Evolutionary conservation across 371 early-diverging fungal species (phyloP), one percentile per base, ranked within the genome.

Genomic region (Lichtheimia hyalospora): DNA sequence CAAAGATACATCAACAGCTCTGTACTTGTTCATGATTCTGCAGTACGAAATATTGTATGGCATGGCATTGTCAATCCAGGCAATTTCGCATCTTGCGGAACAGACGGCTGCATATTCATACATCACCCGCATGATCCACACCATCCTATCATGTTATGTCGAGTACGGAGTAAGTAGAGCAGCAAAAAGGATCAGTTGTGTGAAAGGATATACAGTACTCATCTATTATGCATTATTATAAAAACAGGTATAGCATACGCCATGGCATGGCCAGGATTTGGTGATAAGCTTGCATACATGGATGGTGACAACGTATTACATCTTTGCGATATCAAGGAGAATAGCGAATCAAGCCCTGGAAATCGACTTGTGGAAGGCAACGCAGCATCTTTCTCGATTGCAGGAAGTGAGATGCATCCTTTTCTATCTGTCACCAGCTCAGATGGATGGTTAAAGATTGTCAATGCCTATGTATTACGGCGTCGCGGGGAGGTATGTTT

Each of bases 401-500:
- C 58, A 2, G 57, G 28, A 8, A 63, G 63, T 24, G 56, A 60
- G 5, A 49, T 52, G 3, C 68, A 68, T 43, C 40, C 61, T 5
- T 68, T 60, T 49, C 15, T 52, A 16, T 20, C 41, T 3, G 18
- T 42, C 18, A 50, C 46, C 13, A 57, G 48, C 16, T 16, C 49
- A 0, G 63, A 68, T 28, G 68, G 68, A n/a, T 66, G 58, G 52
- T 42, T 62, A 27, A 59, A 63, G 52, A 25, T 46, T n/a, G n/a
- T 46, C 34, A 67, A 67, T 41, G 42, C 14, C 23, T 48, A 60
- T 55, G 21, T 39, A 3, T 8, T 41, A 13, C 48, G 64, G 24
- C 16, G 16, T 23, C 49, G 43, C 18, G 39, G 21, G 3, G 54
- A 25, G 39, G 63, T 58, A 63, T 34, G 55, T 13, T 16, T 1